phyloP scores from a whole-genome alignment of 352 stramenopile genomes.

The Bremia lactucae region DNA sequence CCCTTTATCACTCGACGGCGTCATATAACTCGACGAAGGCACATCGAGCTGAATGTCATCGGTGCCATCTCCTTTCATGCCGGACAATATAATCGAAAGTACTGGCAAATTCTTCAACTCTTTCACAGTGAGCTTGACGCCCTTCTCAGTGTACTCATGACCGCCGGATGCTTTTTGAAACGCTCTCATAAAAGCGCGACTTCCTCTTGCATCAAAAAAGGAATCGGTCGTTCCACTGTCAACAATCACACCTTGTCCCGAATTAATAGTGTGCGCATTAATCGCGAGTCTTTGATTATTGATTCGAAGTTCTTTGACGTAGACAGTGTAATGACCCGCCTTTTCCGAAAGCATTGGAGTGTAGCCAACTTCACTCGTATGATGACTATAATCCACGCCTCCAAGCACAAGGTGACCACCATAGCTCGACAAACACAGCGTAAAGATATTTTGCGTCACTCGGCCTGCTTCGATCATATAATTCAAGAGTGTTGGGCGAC shows the following conservation, averaged over 20 bases:
- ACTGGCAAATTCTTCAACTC: constrained; percentile 38
- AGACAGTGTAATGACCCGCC: constrained; percentile 65
- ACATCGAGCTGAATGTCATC: constrained; percentile 58
- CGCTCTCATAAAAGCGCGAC: constrained; percentile 37
- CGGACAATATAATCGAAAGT: constrained; percentile 58
- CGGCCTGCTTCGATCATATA: constrained; percentile 51
- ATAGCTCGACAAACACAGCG: constrained; percentile 61
- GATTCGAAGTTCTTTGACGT: constrained; percentile 68
- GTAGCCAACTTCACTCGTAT: constrained; percentile 51
- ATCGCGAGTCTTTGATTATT: constrained; percentile 45
- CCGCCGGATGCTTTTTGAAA: constrained; percentile 39
- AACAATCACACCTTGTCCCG: constrained; percentile 69
- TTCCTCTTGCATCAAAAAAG: constrained; percentile 49
- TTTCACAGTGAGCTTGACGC: constrained; percentile 32
- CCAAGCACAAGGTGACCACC: constrained; percentile 74
- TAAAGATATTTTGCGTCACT: constrained; percentile 59
- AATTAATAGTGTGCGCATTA: constrained; percentile 35
- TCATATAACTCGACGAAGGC: constrained; percentile 54
- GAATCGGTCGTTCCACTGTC: constrained; percentile 82
- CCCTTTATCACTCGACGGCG: constrained; percentile 28
- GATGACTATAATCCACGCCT: constrained; percentile 64
- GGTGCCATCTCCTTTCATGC: constrained; percentile 29
- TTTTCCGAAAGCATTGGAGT: constrained; percentile 41
- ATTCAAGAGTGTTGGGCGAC: constrained; percentile 53
- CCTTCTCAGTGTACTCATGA: constrained; percentile 45